Percentiles rank a stretch among this genome's conserved stretches.
Conservation (phyloP, 1,284 basidiomycete species). For the Ustilago hordei region DNA sequence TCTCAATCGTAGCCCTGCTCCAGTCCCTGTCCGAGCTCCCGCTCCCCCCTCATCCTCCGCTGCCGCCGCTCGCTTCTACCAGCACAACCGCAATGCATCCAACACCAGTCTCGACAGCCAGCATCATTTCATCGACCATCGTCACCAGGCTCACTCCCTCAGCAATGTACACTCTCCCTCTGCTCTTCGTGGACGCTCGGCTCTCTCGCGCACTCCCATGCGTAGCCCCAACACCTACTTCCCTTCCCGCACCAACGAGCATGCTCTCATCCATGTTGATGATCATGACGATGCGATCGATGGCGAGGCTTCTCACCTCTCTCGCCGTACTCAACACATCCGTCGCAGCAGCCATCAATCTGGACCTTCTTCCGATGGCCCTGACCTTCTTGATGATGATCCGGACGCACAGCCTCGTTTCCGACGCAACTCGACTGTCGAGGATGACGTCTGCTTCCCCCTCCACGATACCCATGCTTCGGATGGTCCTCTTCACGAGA, state of each 20-base stretch:
- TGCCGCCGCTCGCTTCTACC: conserved; percentile 63
- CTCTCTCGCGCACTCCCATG: conserved; percentile 46
- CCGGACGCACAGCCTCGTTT: conserved; percentile 29
- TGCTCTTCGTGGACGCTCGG: conserved; percentile 39
- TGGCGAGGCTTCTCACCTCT: conserved; percentile 40
- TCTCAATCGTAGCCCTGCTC: conserved; percentile 32
- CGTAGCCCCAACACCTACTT: conserved; percentile 43
- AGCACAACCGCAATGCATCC: conserved; percentile 61
- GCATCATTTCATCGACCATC: conserved; percentile 68
- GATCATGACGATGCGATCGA: conserved; percentile 28
- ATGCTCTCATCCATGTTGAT: conserved; percentile 45
- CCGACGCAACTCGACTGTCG: conserved; percentile 47
- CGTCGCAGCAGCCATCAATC: conserved; percentile 37
- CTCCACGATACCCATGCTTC: conserved; percentile 38
- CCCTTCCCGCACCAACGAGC: conserved; percentile 31
- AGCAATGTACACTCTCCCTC: conserved; percentile 60
- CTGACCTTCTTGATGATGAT: conserved; percentile 21
- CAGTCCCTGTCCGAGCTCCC: conserved; percentile 32
- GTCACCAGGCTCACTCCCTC: conserved; percentile 64
- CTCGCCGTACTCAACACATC: conserved; percentile 28
- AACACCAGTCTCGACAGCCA: conserved; percentile 66
- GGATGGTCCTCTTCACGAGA: conserved; percentile 23
- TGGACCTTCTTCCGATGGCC: conserved; percentile 15
- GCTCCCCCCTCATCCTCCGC: conserved; percentile 36
- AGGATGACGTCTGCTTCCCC: conserved; percentile 69